A percentile compares a stretch with the other conserved stretches of the same genome.
These are phyloP conservation scores for Apiotrichum montevideense DNA, from an alignment of 1,284 basidiomycete species.

Conservation along the genomic window DNA sequence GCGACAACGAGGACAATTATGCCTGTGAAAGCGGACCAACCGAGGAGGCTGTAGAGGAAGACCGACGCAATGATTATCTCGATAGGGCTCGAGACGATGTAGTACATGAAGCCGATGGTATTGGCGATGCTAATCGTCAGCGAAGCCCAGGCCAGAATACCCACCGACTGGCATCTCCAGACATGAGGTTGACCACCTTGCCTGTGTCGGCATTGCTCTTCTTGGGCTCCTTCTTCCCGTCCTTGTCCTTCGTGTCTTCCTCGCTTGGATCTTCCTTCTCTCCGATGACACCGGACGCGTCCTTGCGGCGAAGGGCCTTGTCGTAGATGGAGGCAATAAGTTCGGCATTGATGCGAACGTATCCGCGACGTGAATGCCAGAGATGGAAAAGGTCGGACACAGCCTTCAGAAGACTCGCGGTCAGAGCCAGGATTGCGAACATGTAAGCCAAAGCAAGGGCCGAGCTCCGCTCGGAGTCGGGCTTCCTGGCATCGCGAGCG, in stretches of 20 bases:
- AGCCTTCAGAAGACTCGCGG: slow-evolving; percentile 56
- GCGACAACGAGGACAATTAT: slow-evolving; percentile 67
- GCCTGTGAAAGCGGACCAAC: slow-evolving; percentile 76
- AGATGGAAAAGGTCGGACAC: slow-evolving; percentile 69
- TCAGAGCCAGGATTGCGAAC: slow-evolving; percentile 62
- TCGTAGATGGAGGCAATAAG: slow-evolving; percentile 76
- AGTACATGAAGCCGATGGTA: slow-evolving; percentile 34
- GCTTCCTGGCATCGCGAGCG: neutral
- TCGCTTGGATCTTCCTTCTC: slow-evolving; percentile 46
- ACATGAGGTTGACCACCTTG: slow-evolving; percentile 52
- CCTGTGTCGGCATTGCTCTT: slow-evolving; percentile 45
- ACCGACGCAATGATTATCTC: slow-evolving; percentile 68
- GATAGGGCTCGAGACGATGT: slow-evolving; percentile 64
- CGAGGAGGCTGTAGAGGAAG: slow-evolving; percentile 77
- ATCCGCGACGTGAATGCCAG: slow-evolving; percentile 67
- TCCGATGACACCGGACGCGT: slow-evolving; percentile 68
- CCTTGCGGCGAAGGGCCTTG: slow-evolving; percentile 77
- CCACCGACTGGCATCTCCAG: slow-evolving; percentile 32
- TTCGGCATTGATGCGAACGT: slow-evolving; percentile 62
- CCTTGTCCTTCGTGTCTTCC: slow-evolving; percentile 21
- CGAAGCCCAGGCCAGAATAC: neutral
- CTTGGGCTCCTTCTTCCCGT: slow-evolving; percentile 41
- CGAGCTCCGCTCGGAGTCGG: neutral
- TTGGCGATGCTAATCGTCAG: slow-evolving; percentile 26
- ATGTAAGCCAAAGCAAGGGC: slow-evolving; percentile 55